Evolutionary conservation across 139 green algal genomes (phyloP).

Genomic region (Picochlorum sp.): DNA sequence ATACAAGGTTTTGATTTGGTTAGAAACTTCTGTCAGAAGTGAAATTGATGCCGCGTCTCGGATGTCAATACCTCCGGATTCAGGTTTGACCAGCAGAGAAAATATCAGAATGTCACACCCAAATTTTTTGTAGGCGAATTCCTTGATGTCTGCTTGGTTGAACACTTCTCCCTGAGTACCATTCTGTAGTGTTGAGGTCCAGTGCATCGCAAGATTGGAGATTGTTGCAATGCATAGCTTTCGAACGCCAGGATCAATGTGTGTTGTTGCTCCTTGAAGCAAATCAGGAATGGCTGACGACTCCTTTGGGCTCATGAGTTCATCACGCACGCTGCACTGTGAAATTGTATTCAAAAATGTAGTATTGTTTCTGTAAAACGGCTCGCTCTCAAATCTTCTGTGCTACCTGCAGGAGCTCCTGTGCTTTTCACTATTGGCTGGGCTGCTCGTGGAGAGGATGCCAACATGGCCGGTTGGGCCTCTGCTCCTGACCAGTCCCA

Average conservation of each 20-base stretch:
- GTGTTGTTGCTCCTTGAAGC: conserved; percentile 9
- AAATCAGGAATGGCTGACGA: conserved; percentile 39
- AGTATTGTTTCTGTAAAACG: conserved; percentile 69
- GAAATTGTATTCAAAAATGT: conserved; percentile 35
- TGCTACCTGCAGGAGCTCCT: conserved; percentile 16
- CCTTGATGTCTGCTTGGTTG: conserved; percentile 30
- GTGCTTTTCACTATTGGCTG: not conserved
- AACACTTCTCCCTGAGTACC: not conserved
- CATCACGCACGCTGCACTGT: conserved; percentile 8
- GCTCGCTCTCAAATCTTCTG: conserved; percentile 64
- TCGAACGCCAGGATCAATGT: conserved; percentile 13
- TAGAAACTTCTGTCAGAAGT: conserved; percentile 52
- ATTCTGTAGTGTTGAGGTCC: not conserved
- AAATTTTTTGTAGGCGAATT: conserved; percentile 47
- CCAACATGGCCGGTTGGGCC: conserved; percentile 18
- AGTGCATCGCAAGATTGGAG: not conserved
- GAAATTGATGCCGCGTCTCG: conserved; percentile 52
- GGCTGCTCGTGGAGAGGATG: conserved; percentile 1
- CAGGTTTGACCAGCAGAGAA: conserved; percentile 26
- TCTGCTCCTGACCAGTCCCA: conserved; percentile 72
- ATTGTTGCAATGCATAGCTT: conserved; percentile 26
- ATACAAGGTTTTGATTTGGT: conserved; percentile 47
- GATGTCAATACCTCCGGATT: conserved; percentile 28
- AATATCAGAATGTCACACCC: conserved; percentile 48
- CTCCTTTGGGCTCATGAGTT: conserved; percentile 6